A percentile compares a stretch with the other conserved stretches of the same genome.
Evolutionary conservation across 306 rosid species (phyloP).

Genomic region (Styphnolobium japonicum): DNA sequence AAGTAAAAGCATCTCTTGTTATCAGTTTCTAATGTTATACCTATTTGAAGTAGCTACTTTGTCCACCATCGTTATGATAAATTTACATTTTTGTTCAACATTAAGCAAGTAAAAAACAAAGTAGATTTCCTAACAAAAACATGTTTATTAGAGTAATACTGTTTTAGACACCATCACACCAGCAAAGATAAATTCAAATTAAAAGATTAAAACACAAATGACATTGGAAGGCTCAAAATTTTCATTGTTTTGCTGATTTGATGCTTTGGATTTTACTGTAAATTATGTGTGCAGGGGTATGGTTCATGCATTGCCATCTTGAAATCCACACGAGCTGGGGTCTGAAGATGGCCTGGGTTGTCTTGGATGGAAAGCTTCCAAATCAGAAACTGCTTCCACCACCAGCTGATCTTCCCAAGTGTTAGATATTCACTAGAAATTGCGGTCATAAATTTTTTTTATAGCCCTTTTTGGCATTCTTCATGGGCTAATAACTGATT

Average conservation of each 20-base stretch:
- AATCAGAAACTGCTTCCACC: constrained; percentile 62
- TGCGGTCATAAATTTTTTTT: not conserved
- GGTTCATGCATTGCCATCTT: constrained; percentile 79
- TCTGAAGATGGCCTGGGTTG: constrained; percentile 69
- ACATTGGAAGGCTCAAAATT: not conserved
- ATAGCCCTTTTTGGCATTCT: not conserved
- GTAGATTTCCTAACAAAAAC: not conserved
- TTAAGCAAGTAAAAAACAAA: not conserved
- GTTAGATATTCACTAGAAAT: constrained; percentile 3
- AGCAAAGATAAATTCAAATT: not conserved
- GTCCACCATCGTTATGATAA: not conserved
- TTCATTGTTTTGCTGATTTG: not conserved
- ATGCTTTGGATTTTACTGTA: not conserved
- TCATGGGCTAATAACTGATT: constrained; percentile 1
- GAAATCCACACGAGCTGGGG: constrained; percentile 79
- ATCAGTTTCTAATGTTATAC: not conserved
- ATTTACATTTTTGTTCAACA: not conserved
- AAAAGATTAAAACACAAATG: not conserved
- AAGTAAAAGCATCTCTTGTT: not conserved
- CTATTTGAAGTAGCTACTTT: not conserved
- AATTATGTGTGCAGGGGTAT: constrained; percentile 43
- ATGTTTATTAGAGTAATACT: not conserved
- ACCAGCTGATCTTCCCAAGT: constrained; percentile 68
- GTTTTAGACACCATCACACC: not conserved
- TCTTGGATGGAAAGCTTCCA: constrained; percentile 60